Percentiles rank a stretch among this genome's conserved stretches.
Evolutionary conservation across 2,329 filamentous ascomycete species (phyloP).

Genomic region (Nothophoma quercina): DNA sequence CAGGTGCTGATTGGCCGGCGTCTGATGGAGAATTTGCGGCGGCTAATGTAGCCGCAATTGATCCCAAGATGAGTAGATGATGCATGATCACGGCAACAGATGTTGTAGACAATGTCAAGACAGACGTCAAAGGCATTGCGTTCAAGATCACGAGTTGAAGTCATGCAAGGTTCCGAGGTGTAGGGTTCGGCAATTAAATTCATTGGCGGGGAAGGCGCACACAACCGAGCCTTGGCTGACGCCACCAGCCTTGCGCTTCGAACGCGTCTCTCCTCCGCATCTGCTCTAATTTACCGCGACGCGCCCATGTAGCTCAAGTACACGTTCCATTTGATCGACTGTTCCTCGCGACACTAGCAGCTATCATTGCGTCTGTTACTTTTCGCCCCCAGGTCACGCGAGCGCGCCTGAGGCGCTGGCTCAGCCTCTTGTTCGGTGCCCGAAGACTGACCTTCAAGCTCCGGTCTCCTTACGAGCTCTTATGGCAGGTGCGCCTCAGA

Average conservation of each 20-base stretch:
- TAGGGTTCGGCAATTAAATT: neutral
- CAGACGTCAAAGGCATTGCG: neutral
- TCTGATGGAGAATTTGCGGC: neutral
- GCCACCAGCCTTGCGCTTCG: neutral
- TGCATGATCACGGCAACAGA: neutral
- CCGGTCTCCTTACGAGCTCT: too few relatives aligned
- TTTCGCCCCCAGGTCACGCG: neutral
- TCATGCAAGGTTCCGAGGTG: neutral
- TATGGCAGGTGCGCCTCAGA: too few relatives aligned
- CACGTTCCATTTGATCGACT: neutral
- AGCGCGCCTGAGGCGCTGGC: neutral
- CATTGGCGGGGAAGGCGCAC: neutral
- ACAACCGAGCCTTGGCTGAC: slow-evolving; percentile 12
- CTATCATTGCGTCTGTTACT: neutral
- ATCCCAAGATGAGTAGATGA: neutral
- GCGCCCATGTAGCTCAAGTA: too few relatives aligned
- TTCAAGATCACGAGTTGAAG: neutral
- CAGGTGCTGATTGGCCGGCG: neutral
- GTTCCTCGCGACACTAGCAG: too few relatives aligned
- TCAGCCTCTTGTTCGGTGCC: slow-evolving; percentile 15
- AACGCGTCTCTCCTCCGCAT: too few relatives aligned
- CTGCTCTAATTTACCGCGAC: too few relatives aligned
- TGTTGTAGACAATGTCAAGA: neutral
- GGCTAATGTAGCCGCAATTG: neutral
- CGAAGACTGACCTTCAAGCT: neutral